Base-by-base conservation (phyloP, 2,329 filamentous ascomycete genomes). In the Xylaria arbuscula region DNA sequence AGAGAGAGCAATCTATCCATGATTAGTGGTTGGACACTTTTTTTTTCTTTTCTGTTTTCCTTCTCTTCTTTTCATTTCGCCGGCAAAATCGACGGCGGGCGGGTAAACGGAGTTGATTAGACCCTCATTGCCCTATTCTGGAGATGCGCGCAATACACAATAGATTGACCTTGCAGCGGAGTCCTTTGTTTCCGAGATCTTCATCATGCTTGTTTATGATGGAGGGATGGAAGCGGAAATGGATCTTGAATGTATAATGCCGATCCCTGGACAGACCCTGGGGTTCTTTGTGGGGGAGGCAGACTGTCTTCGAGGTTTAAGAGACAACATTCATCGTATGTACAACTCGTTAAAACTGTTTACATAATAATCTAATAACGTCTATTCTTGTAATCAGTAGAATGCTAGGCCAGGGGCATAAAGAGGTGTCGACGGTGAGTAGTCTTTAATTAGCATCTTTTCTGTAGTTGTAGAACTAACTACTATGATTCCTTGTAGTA, bases 111-210 rank as follows among this genome's bases (percentile, higher is more conserved):
- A 40, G 40, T 22, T 8, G 34, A 62, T 47, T 58, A 47, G 34
- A 17, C 40, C 55, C 19, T 47, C 45, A 62, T 62, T 66, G 45
- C 34, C 66, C 66, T 58, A 53, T 68, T 62, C 45, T 50, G 67
- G 63, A 60, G 54, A 47, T 62, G 62, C 54, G 53, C 28, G 40
- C 36, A 28, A 32, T 53, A 36, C 22, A 38, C 11, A 28, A 53
- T 68, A 69, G 45, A 69, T 69, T 66, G 67, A 59, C 59, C 57
- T 40, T 66, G 67, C 67, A 66, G 67, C 67, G 67, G 67, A 66
- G 53, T 24, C 17, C n/a, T 59, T 47, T 62, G 17, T 66, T 64
- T 51, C 67, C 63, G 67, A 66, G 40, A 15, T 13, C n/a, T 57
- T 62, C 34, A 15, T 51, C 34, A 47, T 57, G 3, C 47, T 32